Evolutionary conservation across 352 stramenopile genomes (phyloP), one percentile per base, ranked within the genome.

Genomic region (Phytopythium ostracodes): DNA sequence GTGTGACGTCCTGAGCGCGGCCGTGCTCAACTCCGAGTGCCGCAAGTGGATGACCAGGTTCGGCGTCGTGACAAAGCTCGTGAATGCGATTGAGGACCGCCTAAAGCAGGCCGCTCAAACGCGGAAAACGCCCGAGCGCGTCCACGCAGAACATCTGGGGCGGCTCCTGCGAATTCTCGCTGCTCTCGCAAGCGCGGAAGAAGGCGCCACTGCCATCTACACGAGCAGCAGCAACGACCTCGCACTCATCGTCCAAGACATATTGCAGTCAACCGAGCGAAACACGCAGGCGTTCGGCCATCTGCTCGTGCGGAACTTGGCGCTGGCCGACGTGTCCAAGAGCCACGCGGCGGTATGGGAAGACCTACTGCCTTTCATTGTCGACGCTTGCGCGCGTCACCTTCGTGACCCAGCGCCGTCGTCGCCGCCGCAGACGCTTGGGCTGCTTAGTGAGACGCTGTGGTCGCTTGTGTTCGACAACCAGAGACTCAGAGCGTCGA

Each of bases 261-360:
- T 84, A 8, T 70, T 88, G 61, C 59, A 71, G 44, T 71, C 70
- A 36, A 25, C 57, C 10, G 64, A 75, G 36, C 36, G 59, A 18
- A 22, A 40, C 0, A 65, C 87, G 56, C 65, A 72, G 27, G 56
- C 57, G 15, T 65, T 29, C 18, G 79, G 79, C 0, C 74, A 63
- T 33, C 65, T 88, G 31, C 74, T 88, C 10, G 14, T 91, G 33
- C 76, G 82, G 31, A 89, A 91, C 55, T 67, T 91, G 53, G 72
- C 78, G 27, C 66, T 88, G 6, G 81, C 76, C n/a, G 67, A 76
- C 57, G 52, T 71, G 20, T 68, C 78, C 24, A 87, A 79, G 51
- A 87, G 68, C 65, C 64, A 89, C 56, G 81, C 87, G 43, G 68
- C 70, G 0, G 25, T 89, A n/a, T 91, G 79, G 79, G 79, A 89